These are phyloP conservation scores for Solanum rostratum DNA, from an alignment of 257 asterid species.

Conservation along the genomic window DNA sequence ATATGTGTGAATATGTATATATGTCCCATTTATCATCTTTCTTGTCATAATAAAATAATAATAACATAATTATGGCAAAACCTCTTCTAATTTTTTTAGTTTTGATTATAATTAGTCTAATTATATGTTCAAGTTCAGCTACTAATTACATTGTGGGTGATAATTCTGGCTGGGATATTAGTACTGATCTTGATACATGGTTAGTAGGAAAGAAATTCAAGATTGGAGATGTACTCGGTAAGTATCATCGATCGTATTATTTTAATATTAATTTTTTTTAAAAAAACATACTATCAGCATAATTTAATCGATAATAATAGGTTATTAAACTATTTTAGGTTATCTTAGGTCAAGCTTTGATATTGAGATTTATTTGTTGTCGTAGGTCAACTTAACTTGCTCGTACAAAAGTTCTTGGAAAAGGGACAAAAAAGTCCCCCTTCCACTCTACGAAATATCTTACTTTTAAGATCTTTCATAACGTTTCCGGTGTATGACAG, in stretches of 20 bases:
- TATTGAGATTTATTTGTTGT: not conserved
- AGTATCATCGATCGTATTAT: conserved; percentile 1
- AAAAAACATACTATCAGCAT: not conserved
- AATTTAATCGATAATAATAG: not conserved
- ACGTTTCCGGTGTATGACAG: not conserved
- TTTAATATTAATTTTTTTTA: too few species aligned
- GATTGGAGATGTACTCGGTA: conserved; percentile 55
- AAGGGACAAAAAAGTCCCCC: not conserved
- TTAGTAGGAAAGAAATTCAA: conserved; percentile 32
- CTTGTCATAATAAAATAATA: not conserved
- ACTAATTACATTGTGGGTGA: conserved; percentile 54
- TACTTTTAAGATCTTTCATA: not conserved
- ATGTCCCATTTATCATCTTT: not conserved
- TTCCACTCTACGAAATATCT: not conserved
- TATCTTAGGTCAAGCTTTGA: not conserved
- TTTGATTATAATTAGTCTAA: conserved; percentile 5
- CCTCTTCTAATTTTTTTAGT: conserved; percentile 4
- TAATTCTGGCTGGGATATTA: conserved; percentile 83
- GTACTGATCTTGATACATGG: conserved; percentile 79
- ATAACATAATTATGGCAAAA: conserved; percentile 27
- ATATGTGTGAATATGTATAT: not conserved
- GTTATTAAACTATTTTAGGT: not conserved
- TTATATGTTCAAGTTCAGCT: conserved; percentile 29
- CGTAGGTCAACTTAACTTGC: not conserved
- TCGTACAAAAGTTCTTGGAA: not conserved